phyloP scores from a whole-genome alignment of 371 early-diverging fungal genomes.

The Apophysomyces trapeziformis region DNA sequence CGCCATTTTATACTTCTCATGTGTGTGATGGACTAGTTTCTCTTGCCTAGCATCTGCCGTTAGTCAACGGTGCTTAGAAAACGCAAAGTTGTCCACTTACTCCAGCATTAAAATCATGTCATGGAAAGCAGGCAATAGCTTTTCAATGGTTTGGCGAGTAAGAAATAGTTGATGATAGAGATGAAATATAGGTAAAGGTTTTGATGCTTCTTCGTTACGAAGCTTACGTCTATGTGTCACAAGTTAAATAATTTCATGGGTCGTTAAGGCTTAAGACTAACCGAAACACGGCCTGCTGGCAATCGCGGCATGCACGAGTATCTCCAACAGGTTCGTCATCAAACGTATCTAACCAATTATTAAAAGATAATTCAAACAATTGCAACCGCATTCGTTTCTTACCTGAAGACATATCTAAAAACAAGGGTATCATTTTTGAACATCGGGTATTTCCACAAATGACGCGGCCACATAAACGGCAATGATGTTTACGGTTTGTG shows the following conservation, averaged over 20 bases:
- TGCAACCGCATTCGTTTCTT: slow-evolving; percentile 1
- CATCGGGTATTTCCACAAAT: slow-evolving; percentile 68
- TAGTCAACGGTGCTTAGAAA: neutral
- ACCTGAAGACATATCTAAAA: slow-evolving; percentile 61
- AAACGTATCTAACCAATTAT: slow-evolving; percentile 31
- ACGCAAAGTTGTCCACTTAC: slow-evolving; percentile 35
- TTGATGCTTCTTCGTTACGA: slow-evolving; percentile 47
- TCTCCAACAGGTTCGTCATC: slow-evolving; percentile 64
- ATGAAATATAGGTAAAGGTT: slow-evolving; percentile 48
- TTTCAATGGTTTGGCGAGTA: slow-evolving; percentile 55
- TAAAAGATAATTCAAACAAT: neutral
- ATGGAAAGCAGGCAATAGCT: slow-evolving; percentile 61
- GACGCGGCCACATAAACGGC: slow-evolving; percentile 78
- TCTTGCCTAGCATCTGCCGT: slow-evolving; percentile 40
- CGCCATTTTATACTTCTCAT: slow-evolving; percentile 62
- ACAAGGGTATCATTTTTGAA: slow-evolving; percentile 63
- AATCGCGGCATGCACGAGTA: slow-evolving; percentile 66
- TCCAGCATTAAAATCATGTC: slow-evolving; percentile 58
- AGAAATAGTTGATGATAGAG: slow-evolving; percentile 50
- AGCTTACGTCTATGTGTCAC: slow-evolving; percentile 40
- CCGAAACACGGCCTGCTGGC: slow-evolving; percentile 59
- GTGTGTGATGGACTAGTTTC: slow-evolving; percentile 45
- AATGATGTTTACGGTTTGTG: slow-evolving; percentile 77
- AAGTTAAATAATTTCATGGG: neutral
- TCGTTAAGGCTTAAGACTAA: slow-evolving; percentile 11